A percentile compares a stretch with the other conserved stretches of the same genome.
Evolutionary conservation across 1,139 yeast genomes (phyloP).

Genomic region (Debaryomyces sp.): DNA sequence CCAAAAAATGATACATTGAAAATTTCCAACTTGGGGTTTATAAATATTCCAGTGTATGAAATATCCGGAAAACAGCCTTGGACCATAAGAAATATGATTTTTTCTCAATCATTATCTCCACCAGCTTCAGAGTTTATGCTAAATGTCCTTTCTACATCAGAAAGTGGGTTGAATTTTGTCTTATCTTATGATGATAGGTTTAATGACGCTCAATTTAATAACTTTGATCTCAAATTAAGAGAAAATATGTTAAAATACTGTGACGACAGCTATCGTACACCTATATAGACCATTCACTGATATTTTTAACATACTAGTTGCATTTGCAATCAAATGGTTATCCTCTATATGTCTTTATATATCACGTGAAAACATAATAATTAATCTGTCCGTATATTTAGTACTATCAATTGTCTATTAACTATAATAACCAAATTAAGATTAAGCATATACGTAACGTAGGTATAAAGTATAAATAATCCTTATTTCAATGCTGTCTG

Average conservation of each 20-base stretch:
- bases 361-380: not conserved
- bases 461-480: not conserved
- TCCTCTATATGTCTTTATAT: not conserved
- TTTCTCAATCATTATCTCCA: slow-evolving; percentile 43
- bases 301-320: not conserved
- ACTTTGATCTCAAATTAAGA: slow-evolving; percentile 21
- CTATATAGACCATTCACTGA: not conserved
- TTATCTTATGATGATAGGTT: slow-evolving; percentile 32
- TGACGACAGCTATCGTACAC: not conserved
- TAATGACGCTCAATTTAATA: slow-evolving; percentile 23
- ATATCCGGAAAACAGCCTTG: slow-evolving; percentile 15
- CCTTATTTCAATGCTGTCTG: not conserved
- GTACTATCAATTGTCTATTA: not conserved
- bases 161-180: slow-evolving; percentile 41
- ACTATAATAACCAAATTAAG: not conserved
- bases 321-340: not conserved
- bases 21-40: slow-evolving; percentile 43
- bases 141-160: slow-evolving; percentile 32
- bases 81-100: slow-evolving; percentile 35
- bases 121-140: slow-evolving; percentile 40
- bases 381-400: not conserved
- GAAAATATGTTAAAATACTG: slow-evolving; percentile 22
- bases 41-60: slow-evolving; percentile 21
- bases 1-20: slow-evolving; percentile 38
- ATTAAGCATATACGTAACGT: not conserved